A percentile compares a stretch with the other conserved stretches of the same genome.
phyloP scores from a whole-genome alignment of 164 flowering plant genomes.

The Nymphaea colorata region DNA sequence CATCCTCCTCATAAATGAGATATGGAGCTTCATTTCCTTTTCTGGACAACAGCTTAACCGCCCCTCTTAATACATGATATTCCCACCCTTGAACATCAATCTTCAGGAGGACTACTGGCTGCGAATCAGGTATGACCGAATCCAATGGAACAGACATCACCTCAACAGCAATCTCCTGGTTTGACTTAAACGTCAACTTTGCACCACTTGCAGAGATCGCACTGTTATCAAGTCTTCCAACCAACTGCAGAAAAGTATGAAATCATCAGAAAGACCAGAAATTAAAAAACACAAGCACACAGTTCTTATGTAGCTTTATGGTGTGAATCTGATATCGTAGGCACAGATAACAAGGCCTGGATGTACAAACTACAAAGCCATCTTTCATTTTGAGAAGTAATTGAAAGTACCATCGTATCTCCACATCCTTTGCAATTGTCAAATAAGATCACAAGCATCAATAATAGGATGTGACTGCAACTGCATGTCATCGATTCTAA shows the following conservation, averaged over 20 bases:
- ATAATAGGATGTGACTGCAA: too few relatives aligned
- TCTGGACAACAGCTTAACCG: constrained; percentile 64
- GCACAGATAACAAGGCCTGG: too few relatives aligned
- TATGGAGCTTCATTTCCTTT: constrained; percentile 75
- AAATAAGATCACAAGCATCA: too few relatives aligned
- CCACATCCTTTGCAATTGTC: too few relatives aligned
- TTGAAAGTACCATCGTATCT: too few relatives aligned
- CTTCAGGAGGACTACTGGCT: constrained; percentile 59
- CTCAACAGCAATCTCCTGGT: constrained; percentile 76
- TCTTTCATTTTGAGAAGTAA: too few relatives aligned
- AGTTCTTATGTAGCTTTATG: neutral
- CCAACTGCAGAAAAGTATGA: constrained; percentile 36
- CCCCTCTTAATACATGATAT: constrained; percentile 84
- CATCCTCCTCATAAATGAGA: constrained; percentile 90
- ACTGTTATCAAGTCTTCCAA: constrained; percentile 94
- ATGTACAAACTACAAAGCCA: too few relatives aligned
- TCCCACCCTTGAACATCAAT: constrained; percentile 99
- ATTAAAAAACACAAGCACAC: neutral
- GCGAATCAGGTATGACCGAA: constrained; percentile 62
- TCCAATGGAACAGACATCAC: constrained; percentile 78
- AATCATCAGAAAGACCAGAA: constrained; percentile 1
- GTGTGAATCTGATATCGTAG: too few relatives aligned
- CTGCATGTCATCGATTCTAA: too few relatives aligned
- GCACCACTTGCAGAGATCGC: constrained; percentile 93
- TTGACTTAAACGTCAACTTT: constrained; percentile 86